Conservation (phyloP, 2,329 filamentous ascomycete genomes). For the Fusarium sp. region DNA sequence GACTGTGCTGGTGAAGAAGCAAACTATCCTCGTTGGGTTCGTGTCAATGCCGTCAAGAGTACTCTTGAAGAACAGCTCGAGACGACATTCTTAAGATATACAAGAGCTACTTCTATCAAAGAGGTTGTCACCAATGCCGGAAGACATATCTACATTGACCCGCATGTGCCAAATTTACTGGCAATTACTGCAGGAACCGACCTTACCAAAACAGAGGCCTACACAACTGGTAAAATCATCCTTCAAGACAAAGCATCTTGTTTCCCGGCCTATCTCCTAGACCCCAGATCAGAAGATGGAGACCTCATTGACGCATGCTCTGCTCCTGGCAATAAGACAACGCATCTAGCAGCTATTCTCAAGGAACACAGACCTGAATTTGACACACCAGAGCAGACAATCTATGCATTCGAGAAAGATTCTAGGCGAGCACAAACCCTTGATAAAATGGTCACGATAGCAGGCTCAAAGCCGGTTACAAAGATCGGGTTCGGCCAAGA, state of each 20-base stretch:
- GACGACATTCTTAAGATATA: conserved; percentile 77
- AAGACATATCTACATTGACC: conserved; percentile 77
- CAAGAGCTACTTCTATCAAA: conserved; percentile 65
- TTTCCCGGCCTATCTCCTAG: conserved; percentile 90
- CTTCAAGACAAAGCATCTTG: conserved; percentile 97
- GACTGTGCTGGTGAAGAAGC: conserved; percentile 63
- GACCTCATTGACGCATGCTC: conserved; percentile 93
- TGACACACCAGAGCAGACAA: conserved; percentile 54
- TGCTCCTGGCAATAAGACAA: conserved; percentile 97
- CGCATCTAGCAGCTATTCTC: conserved; percentile 85
- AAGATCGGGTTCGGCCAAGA: conserved; percentile 80
- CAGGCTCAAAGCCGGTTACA: conserved; percentile 76
- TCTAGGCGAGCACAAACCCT: conserved; percentile 77
- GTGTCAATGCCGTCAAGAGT: conserved; percentile 83
- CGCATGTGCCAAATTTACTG: conserved; percentile 84
- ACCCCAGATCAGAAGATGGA: conserved; percentile 75
- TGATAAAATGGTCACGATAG: conserved; percentile 84
- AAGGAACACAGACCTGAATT: conserved; percentile 57
- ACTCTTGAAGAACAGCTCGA: conserved; percentile 78
- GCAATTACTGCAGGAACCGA: conserved; percentile 80
- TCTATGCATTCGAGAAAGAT: conserved; percentile 87
- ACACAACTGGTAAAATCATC: conserved; percentile 82
- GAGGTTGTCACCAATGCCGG: conserved; percentile 63
- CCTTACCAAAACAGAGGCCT: conserved; percentile 79
- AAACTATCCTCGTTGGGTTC: conserved; percentile 88